Evolutionary conservation across 176 grass and related monocot genomes (phyloP).

Genomic region (Lolium rigidum): DNA sequence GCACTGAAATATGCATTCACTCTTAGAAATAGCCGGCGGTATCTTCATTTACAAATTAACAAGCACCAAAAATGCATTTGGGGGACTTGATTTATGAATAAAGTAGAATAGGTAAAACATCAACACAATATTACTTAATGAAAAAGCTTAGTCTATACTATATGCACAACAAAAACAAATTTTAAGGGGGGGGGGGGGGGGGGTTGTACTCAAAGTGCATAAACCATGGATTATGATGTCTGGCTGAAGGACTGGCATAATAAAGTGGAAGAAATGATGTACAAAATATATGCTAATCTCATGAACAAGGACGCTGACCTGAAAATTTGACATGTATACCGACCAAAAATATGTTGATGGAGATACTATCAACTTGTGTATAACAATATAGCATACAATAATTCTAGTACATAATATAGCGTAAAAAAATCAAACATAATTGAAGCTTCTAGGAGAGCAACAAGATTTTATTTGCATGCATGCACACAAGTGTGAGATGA

Average conservation of each 20-base stretch:
- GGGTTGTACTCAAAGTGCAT: background rate
- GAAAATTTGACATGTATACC: background rate
- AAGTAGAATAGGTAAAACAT: background rate
- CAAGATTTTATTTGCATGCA: background rate
- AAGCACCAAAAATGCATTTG: background rate
- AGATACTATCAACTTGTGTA: background rate
- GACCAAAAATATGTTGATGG: background rate
- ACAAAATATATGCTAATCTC: background rate
- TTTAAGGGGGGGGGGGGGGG: background rate
- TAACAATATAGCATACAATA: background rate
- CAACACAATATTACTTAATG: background rate
- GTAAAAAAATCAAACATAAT: slow-evolving; percentile 19
- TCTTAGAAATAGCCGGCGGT: slow-evolving; percentile 11
- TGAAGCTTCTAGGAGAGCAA: background rate
- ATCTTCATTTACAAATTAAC: background rate
- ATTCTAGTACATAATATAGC: background rate
- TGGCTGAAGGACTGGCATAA: background rate
- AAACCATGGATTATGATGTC: background rate
- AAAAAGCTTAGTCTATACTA: background rate
- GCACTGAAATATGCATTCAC: slow-evolving; percentile 58
- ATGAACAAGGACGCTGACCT: slow-evolving; percentile 12
- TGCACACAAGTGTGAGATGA: background rate
- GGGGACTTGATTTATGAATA: background rate
- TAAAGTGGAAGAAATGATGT: background rate
- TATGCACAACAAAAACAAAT: background rate